These are phyloP conservation scores for Flaveria brownii DNA, from an alignment of 129 eudicot genomes.

Conservation along the genomic window DNA sequence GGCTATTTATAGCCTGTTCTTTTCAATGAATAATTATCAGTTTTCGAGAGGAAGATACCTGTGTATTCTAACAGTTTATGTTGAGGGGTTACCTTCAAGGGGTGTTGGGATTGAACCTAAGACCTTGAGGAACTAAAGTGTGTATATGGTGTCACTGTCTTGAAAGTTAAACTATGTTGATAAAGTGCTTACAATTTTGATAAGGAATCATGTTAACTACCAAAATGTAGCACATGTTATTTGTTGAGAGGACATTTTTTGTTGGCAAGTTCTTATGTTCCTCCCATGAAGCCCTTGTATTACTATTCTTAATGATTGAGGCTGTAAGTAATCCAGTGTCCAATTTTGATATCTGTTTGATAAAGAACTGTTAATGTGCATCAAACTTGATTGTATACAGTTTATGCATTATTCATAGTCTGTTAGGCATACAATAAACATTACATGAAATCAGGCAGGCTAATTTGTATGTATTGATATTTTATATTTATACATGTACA, in stretches of 20 bases:
- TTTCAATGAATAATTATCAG: too few species aligned
- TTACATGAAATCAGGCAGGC: background rate
- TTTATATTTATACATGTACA: background rate
- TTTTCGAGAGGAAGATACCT: too few species aligned
- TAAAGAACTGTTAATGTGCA: background rate
- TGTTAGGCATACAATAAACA: background rate
- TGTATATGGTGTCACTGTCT: too few species aligned
- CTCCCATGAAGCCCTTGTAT: background rate
- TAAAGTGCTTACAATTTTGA: background rate
- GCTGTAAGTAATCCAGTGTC: background rate
- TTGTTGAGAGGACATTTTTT: background rate
- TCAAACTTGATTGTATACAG: background rate
- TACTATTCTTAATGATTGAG: background rate
- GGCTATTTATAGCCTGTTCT: too few species aligned
- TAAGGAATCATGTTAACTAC: slow-evolving; percentile 4
- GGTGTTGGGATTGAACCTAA: too few species aligned
- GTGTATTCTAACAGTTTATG: too few species aligned
- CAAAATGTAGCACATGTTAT: slow-evolving; percentile 11
- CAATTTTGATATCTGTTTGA: background rate
- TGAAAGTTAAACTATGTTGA: too few species aligned
- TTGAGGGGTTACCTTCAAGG: too few species aligned
- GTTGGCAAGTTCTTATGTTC: background rate
- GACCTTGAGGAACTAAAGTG: too few species aligned
- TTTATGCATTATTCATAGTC: background rate
- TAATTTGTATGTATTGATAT: background rate